Conservation (phyloP, 2,329 filamentous ascomycete genomes). For the Neonectria coccinea region DNA sequence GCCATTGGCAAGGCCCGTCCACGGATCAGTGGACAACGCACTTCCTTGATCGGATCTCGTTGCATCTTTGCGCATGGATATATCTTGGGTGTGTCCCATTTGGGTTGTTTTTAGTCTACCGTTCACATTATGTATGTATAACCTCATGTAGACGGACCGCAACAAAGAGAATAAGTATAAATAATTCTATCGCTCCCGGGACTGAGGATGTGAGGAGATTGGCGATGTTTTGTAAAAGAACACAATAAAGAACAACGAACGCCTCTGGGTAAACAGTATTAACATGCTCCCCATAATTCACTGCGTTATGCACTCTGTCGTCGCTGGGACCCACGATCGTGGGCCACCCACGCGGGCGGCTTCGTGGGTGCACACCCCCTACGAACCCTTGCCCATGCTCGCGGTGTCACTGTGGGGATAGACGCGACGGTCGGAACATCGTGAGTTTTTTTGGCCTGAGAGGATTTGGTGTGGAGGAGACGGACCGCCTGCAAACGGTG, state of each 20-base stretch:
- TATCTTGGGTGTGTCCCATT: not conserved
- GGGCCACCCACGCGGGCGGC: slow-evolving; percentile 11
- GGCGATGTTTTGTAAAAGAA: not conserved
- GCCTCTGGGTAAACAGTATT: not conserved
- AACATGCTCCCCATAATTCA: slow-evolving; percentile 3
- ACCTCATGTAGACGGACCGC: slow-evolving; percentile 6
- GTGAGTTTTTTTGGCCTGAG: slow-evolving; percentile 24
- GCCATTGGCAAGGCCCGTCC: not conserved
- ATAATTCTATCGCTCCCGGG: not conserved
- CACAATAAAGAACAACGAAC: not conserved
- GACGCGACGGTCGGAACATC: slow-evolving; percentile 34
- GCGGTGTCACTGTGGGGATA: slow-evolving; percentile 16
- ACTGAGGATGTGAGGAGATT: not conserved
- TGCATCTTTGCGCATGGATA: slow-evolving; percentile 2
- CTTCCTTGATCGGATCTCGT: slow-evolving; percentile 3
- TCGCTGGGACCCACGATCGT: slow-evolving; percentile 25
- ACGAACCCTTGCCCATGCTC: slow-evolving; percentile 8
- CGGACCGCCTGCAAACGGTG: slow-evolving; percentile 22
- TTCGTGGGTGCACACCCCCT: slow-evolving; percentile 21
- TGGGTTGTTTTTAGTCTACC: slow-evolving; percentile 2
- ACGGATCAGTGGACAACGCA: not conserved
- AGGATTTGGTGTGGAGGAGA: not conserved
- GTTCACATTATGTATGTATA: slow-evolving; percentile 3
- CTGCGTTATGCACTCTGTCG: not conserved
- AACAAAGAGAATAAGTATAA: slow-evolving; percentile 3